Evolutionary conservation across 257 asterid species (phyloP), one percentile per base, ranked within the genome.

Genomic region (Lycium ferocissimum): DNA sequence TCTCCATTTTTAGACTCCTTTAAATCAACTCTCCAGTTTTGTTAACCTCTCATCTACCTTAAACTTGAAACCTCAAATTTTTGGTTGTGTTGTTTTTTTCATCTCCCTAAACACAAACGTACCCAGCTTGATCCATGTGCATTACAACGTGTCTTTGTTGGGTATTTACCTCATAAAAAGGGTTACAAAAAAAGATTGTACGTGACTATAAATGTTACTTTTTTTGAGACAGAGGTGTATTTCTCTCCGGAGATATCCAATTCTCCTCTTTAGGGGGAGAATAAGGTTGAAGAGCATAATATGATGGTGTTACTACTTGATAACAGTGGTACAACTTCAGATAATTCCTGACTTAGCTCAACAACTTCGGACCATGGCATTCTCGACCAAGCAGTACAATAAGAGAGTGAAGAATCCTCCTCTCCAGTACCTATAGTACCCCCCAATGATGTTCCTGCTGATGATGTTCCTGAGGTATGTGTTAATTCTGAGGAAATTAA

Each of bases 61-160:
- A 18, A 83, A 18, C 33, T n/a, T 83, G 6, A 6, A 66, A 7
- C 63, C 62, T 4, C 81, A 6, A 17, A 17, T 80, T 9, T 85
- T 80, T 62, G 75, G 82, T 0, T 66, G 82, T 40, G 47, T 58
- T 37, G 65, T 38, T 2, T 85, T 20, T 33, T 85, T 8, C 72
- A 85, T 14, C 33, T 85, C 15, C 80, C 18, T 3, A 47, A 12
- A 37, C 1, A 53, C 8, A 53, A 53, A 33, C 61, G 72, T 53
- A 33, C 10, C 9, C 63, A 85, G 1, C 38, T 85, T 13, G 37
- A 43, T 18, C 49, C 33, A 7, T 10, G 72, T 7, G 84, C 67
- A 33, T 38, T 45, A 8, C 5, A 0, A 3, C 53, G 73, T 79
- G 51, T 53, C 12, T 79, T 79, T 54, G 10, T 85, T n/a, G 80